A percentile compares a stretch with the other conserved stretches of the same genome.
Conservation (phyloP, 768 basidiomycete genomes). For the Hemileccinum rubropunctum region DNA sequence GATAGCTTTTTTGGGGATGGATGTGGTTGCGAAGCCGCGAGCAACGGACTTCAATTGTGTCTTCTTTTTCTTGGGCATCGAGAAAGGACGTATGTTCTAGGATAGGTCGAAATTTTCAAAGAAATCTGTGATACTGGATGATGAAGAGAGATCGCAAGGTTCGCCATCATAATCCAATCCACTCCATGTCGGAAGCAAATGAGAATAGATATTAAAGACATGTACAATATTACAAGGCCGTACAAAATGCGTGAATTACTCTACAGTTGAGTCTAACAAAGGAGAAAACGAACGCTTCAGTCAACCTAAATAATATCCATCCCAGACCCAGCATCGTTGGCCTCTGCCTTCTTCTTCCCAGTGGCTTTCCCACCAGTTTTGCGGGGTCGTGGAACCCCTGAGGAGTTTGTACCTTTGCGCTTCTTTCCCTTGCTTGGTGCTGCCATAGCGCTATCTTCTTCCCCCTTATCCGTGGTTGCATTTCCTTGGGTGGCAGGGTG, state of each 20-base stretch:
- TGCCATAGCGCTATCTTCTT: constrained; percentile 29
- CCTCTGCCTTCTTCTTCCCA: constrained; percentile 31
- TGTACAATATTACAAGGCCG: constrained; percentile 26
- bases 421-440: constrained; percentile 33
- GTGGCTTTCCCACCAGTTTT: constrained; percentile 31
- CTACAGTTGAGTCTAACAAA: constrained; percentile 27
- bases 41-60: constrained; percentile 69
- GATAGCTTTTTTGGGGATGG: constrained; percentile 71
- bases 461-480: constrained; percentile 21
- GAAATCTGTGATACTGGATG: not conserved
- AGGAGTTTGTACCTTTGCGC: constrained; percentile 27
- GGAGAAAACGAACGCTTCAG: constrained; percentile 7
- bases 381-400: constrained; percentile 22
- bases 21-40: constrained; percentile 80
- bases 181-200: not conserved
- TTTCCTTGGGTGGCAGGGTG: constrained; percentile 40
- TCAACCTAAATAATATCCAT: constrained; percentile 26
- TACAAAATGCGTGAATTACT: constrained; percentile 30
- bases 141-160: not conserved
- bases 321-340: constrained; percentile 23
- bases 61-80: constrained; percentile 86
- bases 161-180: not conserved
- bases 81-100: not conserved
- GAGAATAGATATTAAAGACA: constrained; percentile 25
- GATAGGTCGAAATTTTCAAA: not conserved